These are phyloP conservation scores for Leccinum pellstonianum DNA, from an alignment of 768 basidiomycete species.

Conservation along the genomic window DNA sequence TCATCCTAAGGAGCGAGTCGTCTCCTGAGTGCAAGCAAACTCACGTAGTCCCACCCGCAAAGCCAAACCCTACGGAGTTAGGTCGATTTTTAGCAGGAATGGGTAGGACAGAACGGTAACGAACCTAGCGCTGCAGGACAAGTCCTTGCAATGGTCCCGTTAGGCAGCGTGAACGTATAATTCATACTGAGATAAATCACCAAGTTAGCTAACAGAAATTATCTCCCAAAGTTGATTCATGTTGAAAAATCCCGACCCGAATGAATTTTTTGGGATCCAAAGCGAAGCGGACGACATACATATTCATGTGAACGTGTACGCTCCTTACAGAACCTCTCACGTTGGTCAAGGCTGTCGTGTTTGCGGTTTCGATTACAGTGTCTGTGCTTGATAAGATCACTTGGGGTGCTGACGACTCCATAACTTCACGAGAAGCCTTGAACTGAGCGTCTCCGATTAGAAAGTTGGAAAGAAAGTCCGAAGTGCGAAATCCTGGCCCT, in stretches of 20 bases:
- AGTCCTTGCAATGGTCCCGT: slow-evolving; percentile 66
- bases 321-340: slow-evolving; percentile 63
- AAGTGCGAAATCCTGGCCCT: slow-evolving; percentile 72
- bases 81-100: background rate
- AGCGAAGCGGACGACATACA: slow-evolving; percentile 43
- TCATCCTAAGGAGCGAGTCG: background rate
- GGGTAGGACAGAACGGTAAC: slow-evolving; percentile 16
- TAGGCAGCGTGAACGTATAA: slow-evolving; percentile 60
- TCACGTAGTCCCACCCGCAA: slow-evolving; percentile 81
- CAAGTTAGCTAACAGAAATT: background rate
- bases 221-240: background rate
- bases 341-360: slow-evolving; percentile 34
- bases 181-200: slow-evolving; percentile 45
- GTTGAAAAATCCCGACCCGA: background rate
- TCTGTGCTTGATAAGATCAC: slow-evolving; percentile 20
- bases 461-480: slow-evolving; percentile 73
- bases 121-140: slow-evolving; percentile 79
- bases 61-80: slow-evolving; percentile 54
- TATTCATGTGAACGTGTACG: slow-evolving; percentile 69
- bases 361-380: slow-evolving; percentile 18
- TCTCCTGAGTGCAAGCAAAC: slow-evolving; percentile 17
- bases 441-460: slow-evolving; percentile 73
- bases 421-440: slow-evolving; percentile 62
- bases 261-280: background rate
- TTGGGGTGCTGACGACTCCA: slow-evolving; percentile 38